Evolutionary conservation across 2,329 filamentous ascomycete genomes (phyloP).

Genomic region (Grosmannia serpens): DNA sequence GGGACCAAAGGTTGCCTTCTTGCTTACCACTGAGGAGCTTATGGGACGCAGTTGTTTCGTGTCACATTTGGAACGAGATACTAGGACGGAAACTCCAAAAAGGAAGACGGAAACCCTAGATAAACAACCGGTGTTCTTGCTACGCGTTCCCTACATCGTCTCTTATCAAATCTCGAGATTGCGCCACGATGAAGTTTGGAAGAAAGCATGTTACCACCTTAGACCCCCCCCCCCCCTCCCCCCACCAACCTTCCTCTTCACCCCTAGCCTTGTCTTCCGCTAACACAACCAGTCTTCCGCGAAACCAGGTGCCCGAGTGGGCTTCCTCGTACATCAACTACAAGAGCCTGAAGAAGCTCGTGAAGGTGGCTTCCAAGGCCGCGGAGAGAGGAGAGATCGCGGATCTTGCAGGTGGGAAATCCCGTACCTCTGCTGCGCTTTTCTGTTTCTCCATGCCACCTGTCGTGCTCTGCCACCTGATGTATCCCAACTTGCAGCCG

Average conservation of each 20-base stretch:
- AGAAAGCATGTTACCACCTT: constrained; percentile 18
- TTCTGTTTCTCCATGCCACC: neutral
- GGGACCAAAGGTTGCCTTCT: neutral
- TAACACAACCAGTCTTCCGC: constrained; percentile 37
- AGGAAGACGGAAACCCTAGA: neutral
- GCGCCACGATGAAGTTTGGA: constrained; percentile 24
- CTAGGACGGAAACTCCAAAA: neutral
- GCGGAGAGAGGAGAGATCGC: constrained; percentile 59
- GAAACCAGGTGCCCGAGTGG: constrained; percentile 83
- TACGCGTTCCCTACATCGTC: neutral
- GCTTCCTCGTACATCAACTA: constrained; percentile 77
- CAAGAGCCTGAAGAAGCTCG: constrained; percentile 87
- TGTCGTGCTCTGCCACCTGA: neutral
- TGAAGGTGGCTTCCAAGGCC: constrained; percentile 64
- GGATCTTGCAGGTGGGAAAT: constrained; percentile 75
- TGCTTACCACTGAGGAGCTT: neutral
- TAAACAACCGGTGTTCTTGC: neutral
- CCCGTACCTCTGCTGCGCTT: constrained; percentile 13
- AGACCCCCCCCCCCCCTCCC: neutral
- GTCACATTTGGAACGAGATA: neutral
- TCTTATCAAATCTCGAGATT: neutral
- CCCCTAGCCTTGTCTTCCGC: neutral
- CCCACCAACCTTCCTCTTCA: neutral
- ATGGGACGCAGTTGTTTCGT: neutral
- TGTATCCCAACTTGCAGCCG: neutral